phyloP scores from a whole-genome alignment of 2,329 filamentous ascomycete species.

The Pestalotiopsis sp. region DNA sequence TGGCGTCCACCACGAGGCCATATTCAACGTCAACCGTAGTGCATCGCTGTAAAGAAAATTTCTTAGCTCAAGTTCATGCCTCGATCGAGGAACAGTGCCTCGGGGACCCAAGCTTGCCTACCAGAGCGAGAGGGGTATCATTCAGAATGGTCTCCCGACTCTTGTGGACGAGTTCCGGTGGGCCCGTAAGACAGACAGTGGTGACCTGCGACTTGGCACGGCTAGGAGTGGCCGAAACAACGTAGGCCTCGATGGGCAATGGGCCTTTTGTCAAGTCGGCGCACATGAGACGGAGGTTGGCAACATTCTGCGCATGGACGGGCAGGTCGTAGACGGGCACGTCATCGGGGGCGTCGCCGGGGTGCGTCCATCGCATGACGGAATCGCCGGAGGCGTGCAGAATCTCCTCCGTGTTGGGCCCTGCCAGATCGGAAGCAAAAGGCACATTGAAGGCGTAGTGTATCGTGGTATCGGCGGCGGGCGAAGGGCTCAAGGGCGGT shows the following conservation, averaged over 20 bases:
- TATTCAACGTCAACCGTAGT: conserved; percentile 93
- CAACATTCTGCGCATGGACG: conserved; percentile 86
- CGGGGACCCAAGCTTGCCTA: conserved; percentile 49
- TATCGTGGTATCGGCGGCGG: conserved; percentile 74
- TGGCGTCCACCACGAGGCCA: conserved; percentile 78
- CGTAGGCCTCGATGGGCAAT: conserved; percentile 77
- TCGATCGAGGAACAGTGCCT: not conserved
- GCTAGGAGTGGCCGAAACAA: conserved; percentile 80
- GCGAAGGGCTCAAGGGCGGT: conserved; percentile 64
- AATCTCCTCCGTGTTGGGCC: conserved; percentile 92
- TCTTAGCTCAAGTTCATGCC: conserved; percentile 14
- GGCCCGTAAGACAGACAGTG: conserved; percentile 88
- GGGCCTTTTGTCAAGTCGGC: conserved; percentile 72
- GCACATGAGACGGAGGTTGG: conserved; percentile 77
- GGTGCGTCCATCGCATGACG: conserved; percentile 89
- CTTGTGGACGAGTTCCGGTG: conserved; percentile 84
- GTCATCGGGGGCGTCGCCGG: conserved; percentile 81
- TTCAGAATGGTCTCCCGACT: conserved; percentile 88
- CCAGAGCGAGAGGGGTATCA: conserved; percentile 88
- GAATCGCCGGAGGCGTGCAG: conserved; percentile 88
- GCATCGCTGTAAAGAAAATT: conserved; percentile 65
- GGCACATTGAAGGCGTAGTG: conserved; percentile 97
- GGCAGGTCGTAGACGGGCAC: conserved; percentile 86
- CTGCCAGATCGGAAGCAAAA: conserved; percentile 87
- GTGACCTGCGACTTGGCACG: conserved; percentile 69